Conservation (phyloP, 1,139 yeast species). For the Nakaseomyces nivariensis region DNA sequence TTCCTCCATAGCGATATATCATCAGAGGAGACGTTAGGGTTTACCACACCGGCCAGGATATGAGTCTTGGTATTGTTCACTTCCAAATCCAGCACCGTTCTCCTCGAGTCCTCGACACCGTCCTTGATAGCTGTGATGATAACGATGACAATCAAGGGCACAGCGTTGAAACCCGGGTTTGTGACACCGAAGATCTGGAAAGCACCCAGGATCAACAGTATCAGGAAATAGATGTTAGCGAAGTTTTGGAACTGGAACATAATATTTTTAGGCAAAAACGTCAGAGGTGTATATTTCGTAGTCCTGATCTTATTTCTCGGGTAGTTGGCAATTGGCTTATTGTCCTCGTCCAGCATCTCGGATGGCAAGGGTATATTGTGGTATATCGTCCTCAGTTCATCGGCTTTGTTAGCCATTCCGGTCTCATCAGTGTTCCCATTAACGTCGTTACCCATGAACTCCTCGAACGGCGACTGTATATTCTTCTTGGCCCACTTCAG, state of each 20-base stretch:
- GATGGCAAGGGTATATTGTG: constrained; percentile 63
- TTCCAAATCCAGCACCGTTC: constrained; percentile 71
- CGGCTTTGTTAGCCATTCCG: constrained; percentile 19
- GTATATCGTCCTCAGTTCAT: constrained; percentile 43
- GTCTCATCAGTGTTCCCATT: constrained; percentile 12
- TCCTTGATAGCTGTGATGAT: constrained; percentile 85
- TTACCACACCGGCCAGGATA: constrained; percentile 56
- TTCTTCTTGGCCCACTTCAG: constrained; percentile 31
- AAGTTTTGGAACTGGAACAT: constrained; percentile 73
- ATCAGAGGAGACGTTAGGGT: constrained; percentile 60
- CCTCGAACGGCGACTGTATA: constrained; percentile 25
- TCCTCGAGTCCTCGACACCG: constrained; percentile 86
- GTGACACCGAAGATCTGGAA: constrained; percentile 88
- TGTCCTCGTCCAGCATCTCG: constrained; percentile 50
- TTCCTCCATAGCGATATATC: constrained; percentile 49
- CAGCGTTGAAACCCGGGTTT: constrained; percentile 82
- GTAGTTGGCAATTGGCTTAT: constrained; percentile 47
- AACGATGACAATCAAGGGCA: constrained; percentile 88
- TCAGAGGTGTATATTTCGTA: constrained; percentile 84
- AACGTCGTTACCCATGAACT: constrained; percentile 11
- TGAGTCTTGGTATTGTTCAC: constrained; percentile 83
- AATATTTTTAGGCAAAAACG: constrained; percentile 82
- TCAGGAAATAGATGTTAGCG: constrained; percentile 80
- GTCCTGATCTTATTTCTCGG: constrained; percentile 91
- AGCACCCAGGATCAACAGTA: constrained; percentile 73